Percentiles rank a stretch among this genome's conserved stretches.
phyloP scores from a whole-genome alignment of 2,329 filamentous ascomycete genomes.

The Ramularia collo-cygni region DNA sequence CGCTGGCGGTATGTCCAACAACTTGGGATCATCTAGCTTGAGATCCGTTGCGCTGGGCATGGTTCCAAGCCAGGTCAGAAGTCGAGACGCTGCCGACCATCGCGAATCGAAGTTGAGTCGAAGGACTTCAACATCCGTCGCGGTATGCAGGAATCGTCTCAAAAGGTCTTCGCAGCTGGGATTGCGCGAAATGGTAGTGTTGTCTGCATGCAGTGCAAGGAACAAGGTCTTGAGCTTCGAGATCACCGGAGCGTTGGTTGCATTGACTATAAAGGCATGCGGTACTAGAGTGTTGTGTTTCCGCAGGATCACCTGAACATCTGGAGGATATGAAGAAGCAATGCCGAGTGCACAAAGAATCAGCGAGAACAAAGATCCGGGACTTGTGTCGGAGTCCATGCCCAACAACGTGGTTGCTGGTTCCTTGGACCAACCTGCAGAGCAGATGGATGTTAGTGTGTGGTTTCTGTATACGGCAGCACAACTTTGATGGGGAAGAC shows the following conservation, averaged over 20 bases:
- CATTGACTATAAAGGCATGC: constrained; percentile 12
- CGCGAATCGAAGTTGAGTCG: constrained; percentile 20
- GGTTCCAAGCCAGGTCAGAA: constrained; percentile 9
- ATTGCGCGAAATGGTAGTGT: background rate
- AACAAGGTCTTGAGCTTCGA: constrained; percentile 15
- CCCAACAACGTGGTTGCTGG: too few species aligned
- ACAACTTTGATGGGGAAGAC: too few species aligned
- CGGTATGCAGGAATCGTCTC: constrained; percentile 16
- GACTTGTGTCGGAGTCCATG: too few species aligned
- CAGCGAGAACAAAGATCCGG: constrained; percentile 17
- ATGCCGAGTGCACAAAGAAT: constrained; percentile 18
- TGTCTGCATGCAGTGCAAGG: constrained; percentile 3
- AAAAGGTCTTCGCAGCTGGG: constrained; percentile 8
- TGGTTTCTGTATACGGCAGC: too few species aligned
- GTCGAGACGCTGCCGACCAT: background rate
- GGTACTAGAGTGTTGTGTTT: background rate
- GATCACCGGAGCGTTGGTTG: constrained; percentile 11
- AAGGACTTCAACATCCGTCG: constrained; percentile 13
- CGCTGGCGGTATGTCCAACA: constrained; percentile 5
- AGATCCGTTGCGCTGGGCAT: background rate
- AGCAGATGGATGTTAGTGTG: background rate
- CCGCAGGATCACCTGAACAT: constrained; percentile 24
- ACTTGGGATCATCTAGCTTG: background rate
- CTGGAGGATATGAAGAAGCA: constrained; percentile 11
- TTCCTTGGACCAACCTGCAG: background rate